Conservation (phyloP, 2,329 filamentous ascomycete species). For the Mycosphaerella arachidis region DNA sequence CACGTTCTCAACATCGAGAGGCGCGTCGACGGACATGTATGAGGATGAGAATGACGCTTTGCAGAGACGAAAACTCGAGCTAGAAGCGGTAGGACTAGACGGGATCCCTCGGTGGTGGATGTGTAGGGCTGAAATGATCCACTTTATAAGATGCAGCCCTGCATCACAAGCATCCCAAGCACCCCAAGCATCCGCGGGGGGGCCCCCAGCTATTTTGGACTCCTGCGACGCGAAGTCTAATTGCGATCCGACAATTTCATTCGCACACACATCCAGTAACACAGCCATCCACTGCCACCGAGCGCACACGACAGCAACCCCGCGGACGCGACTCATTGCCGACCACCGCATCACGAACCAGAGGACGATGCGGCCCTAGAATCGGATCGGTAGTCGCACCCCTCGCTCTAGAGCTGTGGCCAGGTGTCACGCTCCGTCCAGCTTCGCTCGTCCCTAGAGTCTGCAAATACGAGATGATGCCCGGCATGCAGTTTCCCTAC, state of each 20-base stretch:
- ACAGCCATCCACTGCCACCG: not conserved
- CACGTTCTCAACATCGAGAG: constrained; percentile 7
- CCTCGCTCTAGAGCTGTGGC: not conserved
- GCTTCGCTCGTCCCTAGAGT: not conserved
- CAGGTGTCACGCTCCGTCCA: not conserved
- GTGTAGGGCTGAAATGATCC: not conserved
- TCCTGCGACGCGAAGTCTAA: not conserved
- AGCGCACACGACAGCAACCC: not conserved
- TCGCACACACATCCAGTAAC: no score
- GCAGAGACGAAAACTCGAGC: not conserved
- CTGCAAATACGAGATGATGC: constrained; percentile 15
- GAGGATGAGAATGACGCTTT: not conserved
- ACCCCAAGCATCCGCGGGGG: not conserved
- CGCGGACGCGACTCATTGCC: not conserved
- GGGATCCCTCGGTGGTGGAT: no score
- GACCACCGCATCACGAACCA: not conserved
- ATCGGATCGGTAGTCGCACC: not conserved
- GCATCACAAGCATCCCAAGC: not conserved
- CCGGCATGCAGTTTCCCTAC: constrained; percentile 79
- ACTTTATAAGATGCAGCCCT: not conserved
- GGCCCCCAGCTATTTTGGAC: not conserved
- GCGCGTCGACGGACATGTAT: not conserved
- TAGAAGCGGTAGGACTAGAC: not conserved
- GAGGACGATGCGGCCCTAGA: not conserved
- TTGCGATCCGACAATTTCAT: not conserved